Evolutionary conservation across 2,329 filamentous ascomycete genomes (phyloP).

Genomic region (Sclerotinia glacialis): DNA sequence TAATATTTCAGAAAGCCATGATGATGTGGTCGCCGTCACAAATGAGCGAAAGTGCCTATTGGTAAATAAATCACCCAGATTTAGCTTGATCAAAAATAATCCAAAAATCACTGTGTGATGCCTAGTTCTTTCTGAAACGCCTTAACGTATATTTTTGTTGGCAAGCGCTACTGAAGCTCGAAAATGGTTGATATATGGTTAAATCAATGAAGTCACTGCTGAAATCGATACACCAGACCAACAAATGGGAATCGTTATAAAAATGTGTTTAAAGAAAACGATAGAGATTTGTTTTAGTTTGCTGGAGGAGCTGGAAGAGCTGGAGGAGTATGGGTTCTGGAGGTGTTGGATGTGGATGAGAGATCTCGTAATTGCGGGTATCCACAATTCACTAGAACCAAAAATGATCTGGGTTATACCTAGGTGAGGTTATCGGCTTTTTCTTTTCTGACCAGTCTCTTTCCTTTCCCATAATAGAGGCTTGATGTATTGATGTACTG

Average conservation of each 20-base stretch:
- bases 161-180: conserved; percentile 9
- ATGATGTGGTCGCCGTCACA: conserved; percentile 27
- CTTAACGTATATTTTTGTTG: conserved; percentile 1
- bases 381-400: neutral
- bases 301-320: neutral
- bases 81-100: neutral
- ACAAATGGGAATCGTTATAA: neutral
- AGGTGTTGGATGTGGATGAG: conserved; percentile 1
- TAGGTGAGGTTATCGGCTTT: neutral
- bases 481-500: too few relatives aligned
- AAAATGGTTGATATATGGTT: neutral
- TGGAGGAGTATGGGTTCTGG: neutral
- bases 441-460: neutral
- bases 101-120: conserved; percentile 11
- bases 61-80: neutral
- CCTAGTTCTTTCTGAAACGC: conserved; percentile 22
- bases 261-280: neutral
- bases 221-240: neutral
- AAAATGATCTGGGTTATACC: neutral
- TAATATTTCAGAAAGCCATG: conserved; percentile 33
- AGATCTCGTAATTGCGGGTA: conserved; percentile 17
- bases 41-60: conserved; percentile 2
- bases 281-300: conserved; percentile 1
- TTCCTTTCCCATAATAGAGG: neutral
- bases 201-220: neutral